Base-by-base conservation (phyloP, 1,284 basidiomycete species). In the Fomitopsis palustris region DNA sequence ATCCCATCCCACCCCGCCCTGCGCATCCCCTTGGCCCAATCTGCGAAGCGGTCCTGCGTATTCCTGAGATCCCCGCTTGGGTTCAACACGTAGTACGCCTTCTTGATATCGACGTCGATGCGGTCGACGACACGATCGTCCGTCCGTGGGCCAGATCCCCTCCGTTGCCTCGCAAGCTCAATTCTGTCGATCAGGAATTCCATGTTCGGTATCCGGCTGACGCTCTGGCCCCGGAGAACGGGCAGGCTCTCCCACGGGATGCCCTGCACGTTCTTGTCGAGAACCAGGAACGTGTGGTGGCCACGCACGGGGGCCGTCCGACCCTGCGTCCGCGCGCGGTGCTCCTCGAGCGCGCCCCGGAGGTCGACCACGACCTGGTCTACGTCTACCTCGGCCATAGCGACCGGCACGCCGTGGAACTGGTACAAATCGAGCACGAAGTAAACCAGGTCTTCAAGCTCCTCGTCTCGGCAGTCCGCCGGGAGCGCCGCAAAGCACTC, bases 191-290 rank as follows among this genome's bases (percentile, higher is more conserved):
- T 75, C 19, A 99, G 76, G 78, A 98, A 98, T 49, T 92, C 86
- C 54, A 96, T 73, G 47, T 90, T 93, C 0, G 97, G 96, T 61
- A 98, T 87, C 8, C 97, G 89, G 70, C 92, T 95, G 66, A 98
- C 85, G 47, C 95, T 93, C 58, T 87, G 82, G 7, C 90, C 91
- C 54, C 93, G 82, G 9, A 99, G 77, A 49, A 88, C 83, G 0
- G 96, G 95, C 25, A 98, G 86, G 29, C 92, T 96, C 76, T 99
- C 97, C 97, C 96, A 99, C 1, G 97, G 96, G 60, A 99, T 81
- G 0, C 86, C 84, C 67, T 95, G 92, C 14, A 96, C 78, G 62
- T 93, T 89, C 77, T 94, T 94, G 75, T 98, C 97, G 35, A 99
- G 80, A 14, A 96, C 84, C 58, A 99, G 79, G 76, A 98, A 96